Evolutionary conservation across 2,329 filamentous ascomycete genomes (phyloP), one percentile per base, ranked within the genome.

Genomic region (Penicillium decumbens): DNA sequence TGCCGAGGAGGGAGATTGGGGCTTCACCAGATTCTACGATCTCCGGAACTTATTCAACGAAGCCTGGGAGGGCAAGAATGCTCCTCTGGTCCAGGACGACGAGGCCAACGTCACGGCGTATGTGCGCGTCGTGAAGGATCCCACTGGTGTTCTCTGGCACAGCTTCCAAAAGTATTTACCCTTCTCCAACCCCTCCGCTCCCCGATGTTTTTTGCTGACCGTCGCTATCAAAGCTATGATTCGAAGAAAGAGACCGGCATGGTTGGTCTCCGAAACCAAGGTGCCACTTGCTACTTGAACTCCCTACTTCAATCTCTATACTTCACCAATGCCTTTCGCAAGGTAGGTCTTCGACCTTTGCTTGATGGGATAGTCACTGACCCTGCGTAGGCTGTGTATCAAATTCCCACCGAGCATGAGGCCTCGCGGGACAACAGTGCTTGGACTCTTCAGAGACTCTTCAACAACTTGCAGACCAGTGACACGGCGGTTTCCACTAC

Each of bases 221-320:
- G 13, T 72, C 59, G 73, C 72, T 15, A 59, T 71, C 72, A 50
- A 43, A 78, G 76, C 73, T 98, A 98, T 69, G 91, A 98, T 68
- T 97, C 93, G n/a, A 98, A 97, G 75, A 95, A 93, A 68, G 91
- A 96, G 73, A 98, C 93, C 0, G 93, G 93, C 49, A 97, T 91
- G 75, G 93, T 98, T 37, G 93, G 93, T 2, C 77, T 98, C 46
- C 93, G 93, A 71, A 98, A 98, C 65, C 93, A 97, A 71, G 93
- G 93, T 56, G 93, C 93, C 43, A 93, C 88, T 1, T 93, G 88
- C 72, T 93, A 93, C 67, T 76, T 93, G 42, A 93, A 93, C 69
- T 92, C 88, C 6, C 79, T 93, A 6, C 75, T 93, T 41, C 88
- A 93, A 65, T 92, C 88, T 1, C 73, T 93, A 39, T 93, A 89